Evolutionary conservation across 2,329 filamentous ascomycete genomes (phyloP), one percentile per base, ranked within the genome.

Genomic region (Myriosclerotinia curreyana): DNA sequence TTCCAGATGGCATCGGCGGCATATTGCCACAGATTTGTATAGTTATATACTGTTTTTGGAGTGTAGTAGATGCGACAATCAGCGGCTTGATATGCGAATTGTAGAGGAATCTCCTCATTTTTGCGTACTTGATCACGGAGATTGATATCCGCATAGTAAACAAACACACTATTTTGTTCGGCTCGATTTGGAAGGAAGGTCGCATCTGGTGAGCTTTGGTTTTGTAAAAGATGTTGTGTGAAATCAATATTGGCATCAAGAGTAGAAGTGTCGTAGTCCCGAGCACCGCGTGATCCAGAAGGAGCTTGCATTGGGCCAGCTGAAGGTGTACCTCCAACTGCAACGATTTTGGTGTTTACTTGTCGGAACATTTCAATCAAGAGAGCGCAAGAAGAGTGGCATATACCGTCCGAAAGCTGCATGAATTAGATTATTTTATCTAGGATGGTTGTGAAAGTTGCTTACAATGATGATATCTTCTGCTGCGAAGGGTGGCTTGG

Each of bases 11-110:
- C 73, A 9, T 76, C 72, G 1, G 74, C 73, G 12, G 77, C 78
- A 46, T 75, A 76, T 34, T 73, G 74, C 85, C 86, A 88, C 28
- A 83, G 71, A 28, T 73, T 75, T 2, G 76, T 76, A 5, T 81
- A 78, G 55, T 84, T 78, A 8, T 78, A 73, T 38, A 82, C 71
- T 70, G 83, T 85, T 2, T 78, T 72, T n/a, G 77, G 71, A 2
- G 85, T 85, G 66, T 82, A 86, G 70, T 81, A 88, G 12, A 87
- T 74, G 2, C 84, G 77, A 69, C 85, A 88, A 69, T 85, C 81
- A 0, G 86, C 83, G 0, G 84, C 80, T 67, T 86, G 80, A 66
- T 86, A 86, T 5, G 81, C 73, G 70, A 88, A 88, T 69, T 89
- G 86, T 28, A 82, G 72, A 8, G 85, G 81, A 9, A 65, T 62